phyloP scores from a whole-genome alignment of 257 asterid genomes.

The Henckelia pumila region DNA sequence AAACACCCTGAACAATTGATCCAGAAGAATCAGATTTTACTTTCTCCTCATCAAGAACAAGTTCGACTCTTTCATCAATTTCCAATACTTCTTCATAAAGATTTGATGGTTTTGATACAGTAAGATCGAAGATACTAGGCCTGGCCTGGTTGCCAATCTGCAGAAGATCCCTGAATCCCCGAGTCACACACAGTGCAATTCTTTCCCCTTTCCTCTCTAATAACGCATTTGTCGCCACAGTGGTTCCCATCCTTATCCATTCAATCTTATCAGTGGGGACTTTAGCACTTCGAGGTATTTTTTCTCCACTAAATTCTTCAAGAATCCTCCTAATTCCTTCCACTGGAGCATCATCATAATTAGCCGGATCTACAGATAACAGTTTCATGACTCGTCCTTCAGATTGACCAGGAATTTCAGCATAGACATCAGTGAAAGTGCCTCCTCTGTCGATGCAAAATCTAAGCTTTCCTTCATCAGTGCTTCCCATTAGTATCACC shows the following conservation, averaged over 20 bases:
- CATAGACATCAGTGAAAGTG: conserved; percentile 76
- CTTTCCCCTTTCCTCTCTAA: conserved; percentile 92
- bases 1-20: conserved; percentile 61
- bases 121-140: conserved; percentile 88
- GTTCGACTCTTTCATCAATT: conserved; percentile 92
- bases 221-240: conserved; percentile 94
- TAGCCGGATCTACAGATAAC: conserved; percentile 92
- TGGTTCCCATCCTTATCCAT: conserved; percentile 99
- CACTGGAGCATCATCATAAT: conserved; percentile 94
- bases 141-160: conserved; percentile 97
- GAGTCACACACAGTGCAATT: conserved; percentile 87
- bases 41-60: conserved; percentile 55
- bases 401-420: conserved; percentile 83
- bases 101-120: conserved; percentile 81
- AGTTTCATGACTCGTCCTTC: conserved; percentile 89
- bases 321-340: conserved; percentile 92
- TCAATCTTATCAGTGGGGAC: conserved; percentile 92
- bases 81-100: conserved; percentile 91
- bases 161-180: conserved; percentile 80
- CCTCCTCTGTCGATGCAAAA: conserved; percentile 70
- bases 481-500: conserved; percentile 52
- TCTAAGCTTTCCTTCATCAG: conserved; percentile 35
- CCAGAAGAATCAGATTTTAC: conserved; percentile 43
- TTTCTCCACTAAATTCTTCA: conserved; percentile 76
- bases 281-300: conserved; percentile 67